Evolutionary conservation across 768 basidiomycete genomes (phyloP), one percentile per base, ranked within the genome.

Genomic region (Auriscalpium vulgare): DNA sequence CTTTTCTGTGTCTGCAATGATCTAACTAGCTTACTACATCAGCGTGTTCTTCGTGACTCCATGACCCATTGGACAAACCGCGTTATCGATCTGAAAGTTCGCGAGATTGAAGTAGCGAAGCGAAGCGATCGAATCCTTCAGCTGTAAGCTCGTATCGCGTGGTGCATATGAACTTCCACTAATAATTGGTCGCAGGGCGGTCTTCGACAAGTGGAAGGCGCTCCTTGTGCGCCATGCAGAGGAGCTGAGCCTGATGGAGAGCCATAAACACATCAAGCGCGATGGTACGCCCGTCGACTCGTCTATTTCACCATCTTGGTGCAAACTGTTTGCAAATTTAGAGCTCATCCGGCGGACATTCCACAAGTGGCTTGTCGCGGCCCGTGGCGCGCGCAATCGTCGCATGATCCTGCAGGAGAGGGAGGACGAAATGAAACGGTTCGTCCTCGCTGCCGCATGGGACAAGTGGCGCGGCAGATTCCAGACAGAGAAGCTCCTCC

Each of bases 391-490:
- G 44, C 78, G 81, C n/a, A 81, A 84, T 58, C 76, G 85, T 47
- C 80, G 87, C 11, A 63, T 78, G 23, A 71, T 76, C 14, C 71
- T 92, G 47, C 78, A 78, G 55, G 75, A 78, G 53, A 82, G 78
- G 59, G 85, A 88, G 63, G 76, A 81, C 34, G 80, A 88, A 59
- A 74, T 88, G 59, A 77, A 80, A 59, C 70, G 77, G 13, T 71
- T 72, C 13, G 64, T 75, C 29, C 69, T 85, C 35, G 75, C 78
- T 36, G 72, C 70, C 35, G 80, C 79, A 14, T 92, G 89, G 89
- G 87, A 90, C 54, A 84, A 74, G 63, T 94, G 91, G 91, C 74
- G 83, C 64, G 88, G 86, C 54, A 80, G 77, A 34, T 90, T 82
- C 66, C 77, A 74, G 59, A 81, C 85, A 51, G 82, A 82, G 59